Evolutionary conservation across 2,329 filamentous ascomycete species (phyloP), one percentile per base, ranked within the genome.

Genomic region (Pseudogymnoascus sp.): DNA sequence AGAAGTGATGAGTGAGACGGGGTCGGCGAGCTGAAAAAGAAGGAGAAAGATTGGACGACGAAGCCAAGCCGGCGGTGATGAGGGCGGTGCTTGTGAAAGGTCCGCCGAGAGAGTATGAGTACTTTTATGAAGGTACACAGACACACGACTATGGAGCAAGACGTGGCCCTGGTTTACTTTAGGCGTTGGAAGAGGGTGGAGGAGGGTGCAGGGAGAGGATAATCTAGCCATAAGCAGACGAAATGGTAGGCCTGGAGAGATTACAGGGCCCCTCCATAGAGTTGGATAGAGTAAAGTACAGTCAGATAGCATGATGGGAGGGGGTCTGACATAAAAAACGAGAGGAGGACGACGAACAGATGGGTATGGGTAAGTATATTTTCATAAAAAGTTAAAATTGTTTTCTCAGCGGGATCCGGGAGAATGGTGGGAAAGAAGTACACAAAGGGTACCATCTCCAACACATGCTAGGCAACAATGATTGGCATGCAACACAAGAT

Each of bases 1-100:
- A 31, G 25, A 10, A 31, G 31, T 12, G 7, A 56, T 31, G 46
- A 31, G 50, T 56, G 50, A 34, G 50, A 56, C 8, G 50, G 50
- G 50, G 50, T 56, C 50, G 50, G 50, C 50, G 50, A 56, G 50
- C 50, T 34, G 50, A 34, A 56, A 56, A 56, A 56, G 50, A 56
- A 56, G 50, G 50, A 56, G 50, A 56, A 56, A 56, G 25, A 56
- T 56, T 56, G 50, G 50, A 56, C 28, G 50, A 56, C 28, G 50
- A 56, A 12, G 50, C 50, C 50, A 56, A 56, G 50, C 8, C 50
- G 28, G 28, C 14, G 46, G 25, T 56, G 50, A 56, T 56, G 28
- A 56, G 50, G 50, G 28, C 46, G 46, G 50, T 34, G 50, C 28
- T 56, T 56, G 50, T 34, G 50, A 56, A 56, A 34, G 50, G 28